Evolutionary conservation across 2,329 filamentous ascomycete genomes (phyloP), one percentile per base, ranked within the genome.

Genomic region (Madurella mycetomatis): DNA sequence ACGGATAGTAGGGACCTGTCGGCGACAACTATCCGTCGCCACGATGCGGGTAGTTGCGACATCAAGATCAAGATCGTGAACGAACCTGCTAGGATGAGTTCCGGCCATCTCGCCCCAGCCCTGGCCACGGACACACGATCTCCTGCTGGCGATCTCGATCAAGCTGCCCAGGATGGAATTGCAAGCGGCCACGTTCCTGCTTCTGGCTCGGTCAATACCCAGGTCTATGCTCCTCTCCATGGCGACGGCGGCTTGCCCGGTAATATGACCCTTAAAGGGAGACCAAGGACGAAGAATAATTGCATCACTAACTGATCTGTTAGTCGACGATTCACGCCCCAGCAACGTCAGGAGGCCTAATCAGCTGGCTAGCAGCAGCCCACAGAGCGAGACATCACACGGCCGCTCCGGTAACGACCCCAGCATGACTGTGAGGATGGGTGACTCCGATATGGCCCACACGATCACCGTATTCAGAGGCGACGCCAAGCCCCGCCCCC

Each of bases 141-240:
- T 8, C 31, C 11, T 7, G 25, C 13, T 3, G 12, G 7, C 18
- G 18, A n/a, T 31, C 18, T 17, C 7, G n/a, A 18, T 30, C 41
- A 44, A 11, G n/a, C 16, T 16, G 12, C 17, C 1, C 25, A n/a
- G 12, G 19, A 39, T 4, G 11, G 32, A 9, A 2, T n/a, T 5
- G 37, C 40, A 9, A 25, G 12, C 19, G 16, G 39, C 7, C 42
- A 34, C 41, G 13, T 12, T 32, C 49, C 37, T 18, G 19, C 48
- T 17, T 25, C 30, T 15, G 32, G 42, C 13, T 56, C 49, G 5
- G 49, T 53, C 30, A 41, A 47, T 32, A 53, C 54, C 19, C 54
- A 51, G 40, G 48, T 51, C 17, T 56, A 51, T 30, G 43, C 47
- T 9, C 54, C 50, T 9, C 30, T 11, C 11, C 9, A 30, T 13